Conservation (phyloP, 768 basidiomycete species). For the Lepiota venenata region DNA sequence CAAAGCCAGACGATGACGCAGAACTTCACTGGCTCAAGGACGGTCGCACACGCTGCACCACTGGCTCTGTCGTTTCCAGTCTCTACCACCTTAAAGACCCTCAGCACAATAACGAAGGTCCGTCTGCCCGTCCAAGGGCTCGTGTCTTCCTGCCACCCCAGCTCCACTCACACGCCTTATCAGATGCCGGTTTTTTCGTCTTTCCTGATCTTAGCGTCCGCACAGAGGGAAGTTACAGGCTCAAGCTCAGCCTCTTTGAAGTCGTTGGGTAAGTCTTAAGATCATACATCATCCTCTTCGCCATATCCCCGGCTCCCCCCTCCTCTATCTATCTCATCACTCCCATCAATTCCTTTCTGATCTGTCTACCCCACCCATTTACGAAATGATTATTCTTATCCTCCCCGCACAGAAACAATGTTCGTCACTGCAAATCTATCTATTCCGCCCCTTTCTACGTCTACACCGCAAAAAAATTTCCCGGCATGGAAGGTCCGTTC, state of each 20-base stretch:
- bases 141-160: background rate
- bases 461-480: slow-evolving; percentile 95
- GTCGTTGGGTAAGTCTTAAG: slow-evolving; percentile 76
- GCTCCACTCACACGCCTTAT: slow-evolving; percentile 24
- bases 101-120: slow-evolving; percentile 45
- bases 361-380: background rate
- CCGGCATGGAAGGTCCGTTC: slow-evolving; percentile 85
- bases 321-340: background rate
- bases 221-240: slow-evolving; percentile 86
- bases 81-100: slow-evolving; percentile 88
- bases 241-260: slow-evolving; percentile 76
- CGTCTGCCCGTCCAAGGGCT: slow-evolving; percentile 5
- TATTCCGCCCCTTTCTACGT: slow-evolving; percentile 90
- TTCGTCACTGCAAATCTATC: slow-evolving; percentile 88
- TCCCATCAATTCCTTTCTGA: background rate
- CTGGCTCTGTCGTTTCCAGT: slow-evolving; percentile 85
- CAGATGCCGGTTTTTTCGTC: slow-evolving; percentile 91
- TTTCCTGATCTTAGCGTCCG: slow-evolving; percentile 93
- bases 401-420: slow-evolving; percentile 55
- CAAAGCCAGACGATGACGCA: slow-evolving; percentile 84
- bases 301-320: slow-evolving; percentile 7
- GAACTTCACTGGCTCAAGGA: slow-evolving; percentile 89
- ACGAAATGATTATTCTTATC: slow-evolving; percentile 3
- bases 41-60: slow-evolving; percentile 88
- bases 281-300: background rate